phyloP scores from a whole-genome alignment of 768 basidiomycete genomes.

The Hericium erinaceus region DNA sequence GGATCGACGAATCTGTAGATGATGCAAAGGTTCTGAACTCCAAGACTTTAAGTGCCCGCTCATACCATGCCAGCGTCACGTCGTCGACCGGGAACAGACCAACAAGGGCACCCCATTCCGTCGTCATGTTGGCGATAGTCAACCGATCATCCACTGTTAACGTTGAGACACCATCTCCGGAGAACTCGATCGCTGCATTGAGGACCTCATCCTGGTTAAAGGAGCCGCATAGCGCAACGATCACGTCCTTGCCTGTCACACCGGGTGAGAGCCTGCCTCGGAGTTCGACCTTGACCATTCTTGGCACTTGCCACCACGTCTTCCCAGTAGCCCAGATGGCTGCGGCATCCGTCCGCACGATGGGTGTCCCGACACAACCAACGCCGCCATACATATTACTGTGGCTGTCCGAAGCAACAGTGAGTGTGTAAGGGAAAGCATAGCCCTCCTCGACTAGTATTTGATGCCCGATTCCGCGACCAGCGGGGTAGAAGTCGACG shows the following conservation, averaged over 20 bases:
- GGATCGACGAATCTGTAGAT: constrained; percentile 39
- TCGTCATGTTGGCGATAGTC: constrained; percentile 99
- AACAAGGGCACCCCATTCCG: constrained; percentile 96
- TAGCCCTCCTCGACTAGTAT: constrained; percentile 97
- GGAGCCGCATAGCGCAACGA: constrained; percentile 89
- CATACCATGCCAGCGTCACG: constrained; percentile 81
- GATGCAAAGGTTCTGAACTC: constrained; percentile 68
- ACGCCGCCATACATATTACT: constrained; percentile 99
- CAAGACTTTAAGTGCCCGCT: constrained; percentile 56
- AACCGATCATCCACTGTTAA: constrained; percentile 86
- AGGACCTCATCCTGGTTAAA: constrained; percentile 97
- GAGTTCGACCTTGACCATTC: constrained; percentile 92
- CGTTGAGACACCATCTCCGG: constrained; percentile 74
- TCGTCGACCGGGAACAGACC: constrained; percentile 93
- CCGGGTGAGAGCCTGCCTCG: constrained; percentile 74
- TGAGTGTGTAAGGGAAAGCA: constrained; percentile 91
- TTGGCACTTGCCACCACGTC: constrained; percentile 99
- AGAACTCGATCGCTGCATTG: constrained; percentile 94
- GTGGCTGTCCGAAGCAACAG: constrained; percentile 94
- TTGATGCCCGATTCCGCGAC: constrained; percentile 96
- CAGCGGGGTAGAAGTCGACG: constrained; percentile 95
- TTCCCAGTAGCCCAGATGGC: constrained; percentile 97
- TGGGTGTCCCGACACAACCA: constrained; percentile 93
- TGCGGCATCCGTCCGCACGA: constrained; percentile 91
- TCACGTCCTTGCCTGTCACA: constrained; percentile 97